Evolutionary conservation across 192 early-diverging fungal species (phyloP).

Genomic region (Funneliformis geosporum): DNA sequence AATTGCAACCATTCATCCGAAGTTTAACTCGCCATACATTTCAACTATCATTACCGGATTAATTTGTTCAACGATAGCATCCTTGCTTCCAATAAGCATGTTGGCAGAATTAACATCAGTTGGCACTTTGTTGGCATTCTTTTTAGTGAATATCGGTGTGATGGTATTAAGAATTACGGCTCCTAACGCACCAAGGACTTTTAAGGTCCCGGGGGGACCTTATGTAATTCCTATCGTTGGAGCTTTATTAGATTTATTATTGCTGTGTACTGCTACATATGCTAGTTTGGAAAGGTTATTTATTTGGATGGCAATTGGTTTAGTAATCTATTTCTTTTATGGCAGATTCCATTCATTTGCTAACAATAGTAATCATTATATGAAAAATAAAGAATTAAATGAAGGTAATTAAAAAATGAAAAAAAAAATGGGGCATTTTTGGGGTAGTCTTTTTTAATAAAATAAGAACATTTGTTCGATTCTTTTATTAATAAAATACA

Average conservation of each 20-base stretch:
- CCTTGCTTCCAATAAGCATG: constrained; percentile 77
- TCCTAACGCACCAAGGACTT: constrained; percentile 67
- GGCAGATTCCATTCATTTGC: constrained; percentile 35
- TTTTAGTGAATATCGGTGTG: constrained; percentile 77
- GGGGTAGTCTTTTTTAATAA: too few relatives aligned
- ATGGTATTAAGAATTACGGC: constrained; percentile 77
- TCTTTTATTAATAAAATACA: too few relatives aligned
- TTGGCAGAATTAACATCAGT: constrained; percentile 85
- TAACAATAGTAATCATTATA: not conserved
- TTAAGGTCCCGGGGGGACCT: constrained; percentile 74
- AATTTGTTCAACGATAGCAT: constrained; percentile 67
- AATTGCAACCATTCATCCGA: constrained; percentile 69
- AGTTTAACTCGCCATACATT: constrained; percentile 74
- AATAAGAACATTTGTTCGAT: too few relatives aligned
- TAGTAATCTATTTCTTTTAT: constrained; percentile 72
- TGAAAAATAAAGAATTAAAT: not conserved
- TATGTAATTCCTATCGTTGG: constrained; percentile 68
- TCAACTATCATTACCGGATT: constrained; percentile 68
- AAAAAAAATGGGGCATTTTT: not conserved
- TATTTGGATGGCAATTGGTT: constrained; percentile 76
- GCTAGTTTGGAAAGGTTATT: constrained; percentile 72
- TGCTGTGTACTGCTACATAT: constrained; percentile 66
- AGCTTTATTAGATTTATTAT: constrained; percentile 55
- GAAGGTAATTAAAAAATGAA: not conserved
- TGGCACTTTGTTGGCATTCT: constrained; percentile 83